Percentiles rank a stretch among this genome's conserved stretches.
Conservation (phyloP, 257 asterid genomes). For the Cordia subcordata region DNA sequence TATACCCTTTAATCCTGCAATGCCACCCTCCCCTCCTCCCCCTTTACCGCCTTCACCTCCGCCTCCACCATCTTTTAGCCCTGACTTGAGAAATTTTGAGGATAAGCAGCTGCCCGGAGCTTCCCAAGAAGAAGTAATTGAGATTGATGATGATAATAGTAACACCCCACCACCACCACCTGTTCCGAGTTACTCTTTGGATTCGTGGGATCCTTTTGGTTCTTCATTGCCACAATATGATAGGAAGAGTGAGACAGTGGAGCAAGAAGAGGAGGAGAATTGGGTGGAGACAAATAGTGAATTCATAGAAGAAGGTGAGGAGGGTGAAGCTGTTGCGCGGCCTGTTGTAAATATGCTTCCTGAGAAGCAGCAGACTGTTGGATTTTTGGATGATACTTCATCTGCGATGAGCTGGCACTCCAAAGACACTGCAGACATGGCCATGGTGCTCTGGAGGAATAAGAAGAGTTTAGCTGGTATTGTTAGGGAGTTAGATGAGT, state of each 20-base stretch:
- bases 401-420: constrained; percentile 49
- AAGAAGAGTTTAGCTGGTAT: constrained; percentile 50
- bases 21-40: constrained; percentile 73
- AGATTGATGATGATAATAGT: constrained; percentile 36
- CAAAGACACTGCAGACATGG: constrained; percentile 50
- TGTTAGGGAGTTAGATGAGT: constrained; percentile 66
- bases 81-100: constrained; percentile 37
- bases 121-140: constrained; percentile 41
- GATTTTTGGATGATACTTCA: constrained; percentile 41
- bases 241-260: constrained; percentile 25
- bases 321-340: constrained; percentile 19
- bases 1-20: constrained; percentile 28
- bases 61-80: constrained; percentile 73
- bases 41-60: constrained; percentile 72
- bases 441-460: constrained; percentile 61
- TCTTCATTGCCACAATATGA: constrained; percentile 29
- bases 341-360: constrained; percentile 20
- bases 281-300: constrained; percentile 65
- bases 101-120: constrained; percentile 16
- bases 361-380: constrained; percentile 25
- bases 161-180: constrained; percentile 60
- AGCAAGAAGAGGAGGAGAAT: constrained; percentile 50
- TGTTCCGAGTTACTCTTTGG: constrained; percentile 49
- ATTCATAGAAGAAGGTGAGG: constrained; percentile 44
- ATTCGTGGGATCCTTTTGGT: constrained; percentile 60